A percentile compares a stretch with the other conserved stretches of the same genome.
Conservation (phyloP, 2,329 filamentous ascomycete species). For the Calonectria pteridis region DNA sequence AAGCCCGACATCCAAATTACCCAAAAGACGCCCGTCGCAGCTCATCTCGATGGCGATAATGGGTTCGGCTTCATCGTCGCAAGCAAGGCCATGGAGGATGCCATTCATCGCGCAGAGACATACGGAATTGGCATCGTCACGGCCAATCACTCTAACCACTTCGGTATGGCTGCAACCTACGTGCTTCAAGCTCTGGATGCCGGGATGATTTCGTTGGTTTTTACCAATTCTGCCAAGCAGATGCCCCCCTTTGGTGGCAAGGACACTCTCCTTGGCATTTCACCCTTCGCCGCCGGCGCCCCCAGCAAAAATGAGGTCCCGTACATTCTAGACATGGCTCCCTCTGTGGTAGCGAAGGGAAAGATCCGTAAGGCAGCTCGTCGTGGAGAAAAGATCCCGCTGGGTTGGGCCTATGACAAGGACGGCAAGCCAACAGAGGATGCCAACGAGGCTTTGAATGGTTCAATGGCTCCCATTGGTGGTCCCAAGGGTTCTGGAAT, state of each 20-base stretch:
- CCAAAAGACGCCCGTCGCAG: conserved; percentile 27
- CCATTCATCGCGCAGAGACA: conserved; percentile 20
- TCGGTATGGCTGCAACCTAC: conserved; percentile 29
- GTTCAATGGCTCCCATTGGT: conserved; percentile 25
- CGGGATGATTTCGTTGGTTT: conserved; percentile 27
- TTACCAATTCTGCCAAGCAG: conserved; percentile 29
- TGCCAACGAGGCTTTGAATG: conserved; percentile 20
- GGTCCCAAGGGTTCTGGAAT: conserved; percentile 26
- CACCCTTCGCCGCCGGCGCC: conserved; percentile 24
- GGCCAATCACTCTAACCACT: conserved; percentile 27
- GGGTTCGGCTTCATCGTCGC: conserved; percentile 30
- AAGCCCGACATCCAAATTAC: conserved; percentile 21
- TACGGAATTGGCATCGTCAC: conserved; percentile 31
- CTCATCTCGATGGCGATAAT: conserved; percentile 26
- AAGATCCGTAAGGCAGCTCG: conserved; percentile 27
- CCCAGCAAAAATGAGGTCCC: conserved; percentile 26
- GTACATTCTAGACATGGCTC: conserved; percentile 28
- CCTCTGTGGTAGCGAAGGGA: conserved; percentile 25
- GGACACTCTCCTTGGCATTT: conserved; percentile 26
- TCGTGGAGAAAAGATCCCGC: conserved; percentile 25
- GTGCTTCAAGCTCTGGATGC: conserved; percentile 22
- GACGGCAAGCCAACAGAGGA: conserved; percentile 26
- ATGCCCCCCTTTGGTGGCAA: conserved; percentile 31
- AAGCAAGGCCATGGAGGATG: conserved; percentile 23
- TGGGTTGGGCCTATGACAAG: conserved; percentile 24